Base-by-base conservation (phyloP, 805 yeast genomes). In the Wickerhamomyces rabaulensis region DNA sequence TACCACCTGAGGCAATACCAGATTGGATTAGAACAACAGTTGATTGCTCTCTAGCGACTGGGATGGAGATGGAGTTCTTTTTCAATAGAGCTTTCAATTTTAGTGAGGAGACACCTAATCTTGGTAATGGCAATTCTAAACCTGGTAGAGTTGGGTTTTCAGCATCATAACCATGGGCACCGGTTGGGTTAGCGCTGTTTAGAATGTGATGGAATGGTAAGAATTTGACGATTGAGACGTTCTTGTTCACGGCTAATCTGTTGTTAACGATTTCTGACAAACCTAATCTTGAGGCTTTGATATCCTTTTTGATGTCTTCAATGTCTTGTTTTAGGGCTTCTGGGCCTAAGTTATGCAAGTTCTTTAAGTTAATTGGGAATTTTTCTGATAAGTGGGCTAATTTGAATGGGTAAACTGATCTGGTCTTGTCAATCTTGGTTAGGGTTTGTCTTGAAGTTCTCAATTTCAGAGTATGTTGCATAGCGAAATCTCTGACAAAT, bases 351-450 rank as follows among this genome's bases (percentile, higher is more conserved):
- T 40, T 44, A 39, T 58, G 61, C 44, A 71, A 56, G 23, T 65
- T 65, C 33, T 65, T 58, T 37, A 69, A 60, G 41, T 76, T 67
- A 21, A 83, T 65, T 46, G 91, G 91, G 75, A 83, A 84, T 37
- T 66, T 57, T 21, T 73, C 71, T 15, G 88, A 76, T 41, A 87
- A 69, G 67, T 87, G 84, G 35, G 89, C 74, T 55, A 91, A 74
- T 67, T 89, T 92, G 74, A 92, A 88, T 47, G 99, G 98, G 66
- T 80, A 92, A 29, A 94, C 98, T 23, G 96, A 87, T 55, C 79
- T 74, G 41, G 77, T 71, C 55, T 77, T 79, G 66, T 90, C 96
- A 54, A 88, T 78, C 50, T 77, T 77, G 29, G 80, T 73, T 54
- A 91, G 73, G 46, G 90, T 73, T 51, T 75, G 76, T 65, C 96